Conservation (phyloP, 2,329 filamentous ascomycete genomes). For the Epichloe brachyelytri region DNA sequence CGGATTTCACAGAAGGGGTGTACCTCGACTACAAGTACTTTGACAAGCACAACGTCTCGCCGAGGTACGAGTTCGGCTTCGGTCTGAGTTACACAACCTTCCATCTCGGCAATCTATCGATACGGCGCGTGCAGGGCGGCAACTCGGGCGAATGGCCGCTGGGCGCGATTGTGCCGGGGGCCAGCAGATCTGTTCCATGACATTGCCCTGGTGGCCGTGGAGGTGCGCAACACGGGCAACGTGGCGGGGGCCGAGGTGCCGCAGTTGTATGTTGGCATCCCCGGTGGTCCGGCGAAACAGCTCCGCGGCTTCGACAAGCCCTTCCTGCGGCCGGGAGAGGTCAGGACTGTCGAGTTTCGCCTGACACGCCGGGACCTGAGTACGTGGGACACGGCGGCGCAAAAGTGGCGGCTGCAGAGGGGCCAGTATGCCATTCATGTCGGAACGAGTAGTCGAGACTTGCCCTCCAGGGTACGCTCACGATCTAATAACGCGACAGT, state of each 20-base stretch:
- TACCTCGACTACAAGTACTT: constrained; percentile 44
- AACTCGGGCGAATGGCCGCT: constrained; percentile 24
- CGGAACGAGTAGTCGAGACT: constrained; percentile 33
- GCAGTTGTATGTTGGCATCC: constrained; percentile 36
- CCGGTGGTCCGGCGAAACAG: constrained; percentile 38
- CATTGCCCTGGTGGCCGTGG: constrained; percentile 24
- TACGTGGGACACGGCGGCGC: constrained; percentile 47
- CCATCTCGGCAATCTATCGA: constrained; percentile 28
- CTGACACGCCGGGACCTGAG: constrained; percentile 53
- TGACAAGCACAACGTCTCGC: constrained; percentile 32
- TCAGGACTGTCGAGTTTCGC: constrained; percentile 32
- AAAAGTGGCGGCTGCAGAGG: constrained; percentile 44
- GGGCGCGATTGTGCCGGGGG: constrained; percentile 28
- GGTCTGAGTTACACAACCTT: constrained; percentile 45
- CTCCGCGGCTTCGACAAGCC: constrained; percentile 56
- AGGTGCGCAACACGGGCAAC: constrained; percentile 29
- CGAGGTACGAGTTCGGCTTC: constrained; percentile 43
- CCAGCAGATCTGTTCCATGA: constrained; percentile 35
- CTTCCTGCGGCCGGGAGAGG: constrained; percentile 31
- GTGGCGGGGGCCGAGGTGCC: constrained; percentile 32
- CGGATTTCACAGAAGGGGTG: constrained; percentile 37
- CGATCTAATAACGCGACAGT: constrained; percentile 16
- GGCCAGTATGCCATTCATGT: constrained; percentile 32
- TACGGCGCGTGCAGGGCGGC: constrained; percentile 15
- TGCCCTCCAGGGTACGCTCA: constrained; percentile 28